Conservation (phyloP, 2,329 filamentous ascomycete genomes). For the Calonectria leucothoes region DNA sequence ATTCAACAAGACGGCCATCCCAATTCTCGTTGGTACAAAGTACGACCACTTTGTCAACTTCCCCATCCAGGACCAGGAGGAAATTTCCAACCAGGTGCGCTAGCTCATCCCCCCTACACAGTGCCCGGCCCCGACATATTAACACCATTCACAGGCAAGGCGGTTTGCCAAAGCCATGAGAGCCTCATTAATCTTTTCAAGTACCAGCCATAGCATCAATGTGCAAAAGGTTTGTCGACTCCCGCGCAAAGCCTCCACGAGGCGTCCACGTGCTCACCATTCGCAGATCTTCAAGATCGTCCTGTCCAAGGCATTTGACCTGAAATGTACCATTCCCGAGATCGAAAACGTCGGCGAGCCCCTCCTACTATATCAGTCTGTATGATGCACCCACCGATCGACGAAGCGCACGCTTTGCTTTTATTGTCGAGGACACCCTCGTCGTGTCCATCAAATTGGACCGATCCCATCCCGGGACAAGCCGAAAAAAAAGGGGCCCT, state of each 20-base stretch:
- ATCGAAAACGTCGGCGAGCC: slow-evolving; percentile 99
- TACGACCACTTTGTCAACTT: slow-evolving; percentile 99
- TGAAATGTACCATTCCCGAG: slow-evolving; percentile 98
- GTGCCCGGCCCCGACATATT: slow-evolving; percentile 21
- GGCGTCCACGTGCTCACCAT: slow-evolving; percentile 18
- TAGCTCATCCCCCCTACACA: neutral
- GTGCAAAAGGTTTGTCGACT: slow-evolving; percentile 84
- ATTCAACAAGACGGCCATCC: slow-evolving; percentile 99
- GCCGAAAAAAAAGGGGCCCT: slow-evolving; percentile 19
- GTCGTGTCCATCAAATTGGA: slow-evolving; percentile 4
- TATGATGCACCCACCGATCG: slow-evolving; percentile 40
- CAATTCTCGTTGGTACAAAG: slow-evolving; percentile 96
- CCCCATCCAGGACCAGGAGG: slow-evolving; percentile 95
- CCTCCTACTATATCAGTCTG: slow-evolving; percentile 86
- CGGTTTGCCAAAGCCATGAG: slow-evolving; percentile 99
- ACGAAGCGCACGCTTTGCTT: slow-evolving; percentile 16
- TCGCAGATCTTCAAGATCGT: slow-evolving; percentile 98
- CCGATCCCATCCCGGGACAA: slow-evolving; percentile 8
- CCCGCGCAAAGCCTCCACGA: neutral
- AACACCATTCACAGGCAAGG: slow-evolving; percentile 73
- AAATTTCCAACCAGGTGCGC: slow-evolving; percentile 92
- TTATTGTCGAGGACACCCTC: slow-evolving; percentile 9
- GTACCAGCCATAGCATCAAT: slow-evolving; percentile 99
- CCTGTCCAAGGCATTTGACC: slow-evolving; percentile 96
- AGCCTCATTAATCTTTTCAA: slow-evolving; percentile 96